Evolutionary conservation across 176 grass and related monocot genomes (phyloP).

Genomic region (Guadua angustifolia): DNA sequence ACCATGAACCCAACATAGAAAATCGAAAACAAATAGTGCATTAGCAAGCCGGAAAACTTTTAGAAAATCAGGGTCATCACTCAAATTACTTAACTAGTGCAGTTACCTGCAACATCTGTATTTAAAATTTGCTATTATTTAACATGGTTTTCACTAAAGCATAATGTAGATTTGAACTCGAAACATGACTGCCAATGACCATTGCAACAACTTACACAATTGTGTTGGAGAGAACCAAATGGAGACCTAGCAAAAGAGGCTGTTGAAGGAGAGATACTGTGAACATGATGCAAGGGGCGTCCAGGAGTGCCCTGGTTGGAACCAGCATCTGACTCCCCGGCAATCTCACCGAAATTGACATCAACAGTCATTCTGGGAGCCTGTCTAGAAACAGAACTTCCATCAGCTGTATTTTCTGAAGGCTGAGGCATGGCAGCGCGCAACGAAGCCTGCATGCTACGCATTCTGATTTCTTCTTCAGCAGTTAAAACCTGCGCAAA

Average conservation of each 20-base stretch:
- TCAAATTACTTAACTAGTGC: not conserved
- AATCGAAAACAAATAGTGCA: not conserved
- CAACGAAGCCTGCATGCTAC: constrained; percentile 52
- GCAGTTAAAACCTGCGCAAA: constrained; percentile 80
- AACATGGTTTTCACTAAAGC: not conserved
- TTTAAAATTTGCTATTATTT: not conserved
- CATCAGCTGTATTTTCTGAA: constrained; percentile 61
- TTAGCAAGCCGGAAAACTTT: not conserved
- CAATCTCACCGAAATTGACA: constrained; percentile 85
- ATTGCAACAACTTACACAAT: constrained; percentile 55
- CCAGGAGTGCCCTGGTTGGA: constrained; percentile 71
- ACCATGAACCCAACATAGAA: not conserved
- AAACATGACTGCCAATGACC: constrained; percentile 19
- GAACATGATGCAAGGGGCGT: constrained; percentile 62
- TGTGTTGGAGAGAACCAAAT: constrained; percentile 67
- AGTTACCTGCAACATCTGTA: not conserved
- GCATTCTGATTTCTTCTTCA: constrained; percentile 88
- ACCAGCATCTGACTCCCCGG: constrained; percentile 77
- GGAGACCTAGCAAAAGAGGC: constrained; percentile 67
- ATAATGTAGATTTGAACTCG: not conserved
- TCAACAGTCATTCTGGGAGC: constrained; percentile 66
- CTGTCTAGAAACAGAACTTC: constrained; percentile 56
- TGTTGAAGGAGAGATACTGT: constrained; percentile 76
- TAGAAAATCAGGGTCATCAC: not conserved
- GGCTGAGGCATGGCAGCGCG: constrained; percentile 52